These are phyloP conservation scores for Penicillium coprophilum DNA, from an alignment of 495 filamentous ascomycete genomes.

Conservation along the genomic window DNA sequence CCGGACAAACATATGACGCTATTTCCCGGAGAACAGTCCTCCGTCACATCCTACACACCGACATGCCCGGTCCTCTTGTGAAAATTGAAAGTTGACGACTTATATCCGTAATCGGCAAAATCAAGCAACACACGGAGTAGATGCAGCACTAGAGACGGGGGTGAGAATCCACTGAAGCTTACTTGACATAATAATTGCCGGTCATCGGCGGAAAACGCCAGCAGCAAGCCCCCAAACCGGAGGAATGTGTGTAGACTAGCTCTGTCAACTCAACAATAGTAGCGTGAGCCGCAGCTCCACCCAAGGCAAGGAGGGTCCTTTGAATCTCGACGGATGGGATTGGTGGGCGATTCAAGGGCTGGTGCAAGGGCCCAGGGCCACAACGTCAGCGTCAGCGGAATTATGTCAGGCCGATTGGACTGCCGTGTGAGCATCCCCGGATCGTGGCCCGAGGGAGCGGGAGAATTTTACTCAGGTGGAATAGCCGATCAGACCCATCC, in stretches of 20 bases:
- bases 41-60: not conserved
- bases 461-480: slow-evolving; percentile 21
- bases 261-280: slow-evolving; percentile 14
- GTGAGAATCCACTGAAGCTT: not conserved
- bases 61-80: not conserved
- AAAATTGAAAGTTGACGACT: not conserved
- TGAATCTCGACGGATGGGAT: not conserved
- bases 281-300: slow-evolving; percentile 6
- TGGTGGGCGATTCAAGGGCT: not conserved
- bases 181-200: slow-evolving; percentile 12
- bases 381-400: slow-evolving; percentile 6
- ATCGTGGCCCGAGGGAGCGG: slow-evolving; percentile 13
- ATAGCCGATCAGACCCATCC: slow-evolving; percentile 21
- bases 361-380: not conserved
- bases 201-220: slow-evolving; percentile 19
- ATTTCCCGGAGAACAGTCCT: slow-evolving; percentile 9
- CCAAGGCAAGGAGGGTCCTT: not conserved
- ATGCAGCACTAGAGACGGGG: not conserved
- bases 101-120: slow-evolving; percentile 10
- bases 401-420: slow-evolving; percentile 13
- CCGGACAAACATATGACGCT: not conserved
- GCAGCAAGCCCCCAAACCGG: slow-evolving; percentile 8
- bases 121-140: not conserved
- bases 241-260: slow-evolving; percentile 7
- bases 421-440: slow-evolving; percentile 10